phyloP scores from a whole-genome alignment of 192 early-diverging fungal species.

The Coemansia sp. region DNA sequence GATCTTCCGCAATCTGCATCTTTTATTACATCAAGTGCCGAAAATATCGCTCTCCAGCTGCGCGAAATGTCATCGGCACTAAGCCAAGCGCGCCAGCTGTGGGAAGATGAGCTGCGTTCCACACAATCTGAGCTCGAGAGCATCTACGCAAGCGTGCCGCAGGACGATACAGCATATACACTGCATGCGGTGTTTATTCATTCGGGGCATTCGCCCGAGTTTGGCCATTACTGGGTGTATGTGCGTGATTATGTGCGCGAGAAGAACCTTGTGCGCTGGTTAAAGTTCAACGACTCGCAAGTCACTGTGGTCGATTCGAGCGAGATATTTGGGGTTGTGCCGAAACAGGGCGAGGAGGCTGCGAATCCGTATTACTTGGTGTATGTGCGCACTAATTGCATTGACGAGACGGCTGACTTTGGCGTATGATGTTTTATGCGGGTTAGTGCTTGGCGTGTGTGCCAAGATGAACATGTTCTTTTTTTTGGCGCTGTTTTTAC shows the following conservation, averaged over 20 bases:
- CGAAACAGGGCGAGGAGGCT: constrained; percentile 40
- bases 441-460: no score
- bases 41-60: constrained; percentile 7
- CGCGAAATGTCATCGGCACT: constrained; percentile 10
- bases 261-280: constrained; percentile 57
- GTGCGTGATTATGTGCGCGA: constrained; percentile 56
- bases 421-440: constrained; percentile 1
- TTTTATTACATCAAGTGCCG: constrained; percentile 2
- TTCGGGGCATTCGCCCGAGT: constrained; percentile 62
- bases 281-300: constrained; percentile 74
- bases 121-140: constrained; percentile 8
- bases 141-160: constrained; percentile 22
- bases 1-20: constrained; percentile 15
- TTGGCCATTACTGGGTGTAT: constrained; percentile 81
- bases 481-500: not conserved
- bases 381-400: constrained; percentile 55
- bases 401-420: constrained; percentile 13
- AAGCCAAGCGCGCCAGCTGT: constrained; percentile 7
- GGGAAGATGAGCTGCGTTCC: constrained; percentile 14
- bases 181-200: constrained; percentile 81
- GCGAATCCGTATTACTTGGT: constrained; percentile 76
- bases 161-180: constrained; percentile 53
- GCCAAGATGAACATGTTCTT: not conserved
- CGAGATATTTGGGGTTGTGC: constrained; percentile 60
- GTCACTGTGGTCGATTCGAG: constrained; percentile 58